These are phyloP conservation scores for Westerdykella ornata DNA, from an alignment of 2,329 filamentous ascomycete genomes.

Conservation along the genomic window DNA sequence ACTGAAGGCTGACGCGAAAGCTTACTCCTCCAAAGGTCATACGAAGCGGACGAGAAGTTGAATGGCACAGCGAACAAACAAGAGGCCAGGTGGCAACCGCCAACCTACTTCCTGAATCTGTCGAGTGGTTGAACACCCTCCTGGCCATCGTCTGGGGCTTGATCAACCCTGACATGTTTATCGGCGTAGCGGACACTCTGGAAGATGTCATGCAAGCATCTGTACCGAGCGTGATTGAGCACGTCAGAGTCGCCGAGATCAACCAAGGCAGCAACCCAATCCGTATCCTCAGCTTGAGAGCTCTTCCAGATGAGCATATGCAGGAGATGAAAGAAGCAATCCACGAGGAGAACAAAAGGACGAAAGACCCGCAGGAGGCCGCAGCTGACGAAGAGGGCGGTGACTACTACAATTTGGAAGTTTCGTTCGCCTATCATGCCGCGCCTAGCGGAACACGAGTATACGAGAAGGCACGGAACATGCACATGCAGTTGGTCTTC, in stretches of 20 bases:
- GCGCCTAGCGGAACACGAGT: constrained; percentile 63
- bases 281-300: constrained; percentile 77
- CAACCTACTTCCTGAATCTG: constrained; percentile 86
- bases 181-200: constrained; percentile 82
- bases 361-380: constrained; percentile 77
- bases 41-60: constrained; percentile 69
- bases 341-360: constrained; percentile 69
- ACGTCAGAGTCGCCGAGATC: constrained; percentile 90
- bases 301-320: constrained; percentile 76
- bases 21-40: constrained; percentile 46
- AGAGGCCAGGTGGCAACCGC: constrained; percentile 78
- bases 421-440: constrained; percentile 85
- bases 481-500: constrained; percentile 95
- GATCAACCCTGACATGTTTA: constrained; percentile 92
- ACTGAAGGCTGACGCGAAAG: neutral
- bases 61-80: constrained; percentile 83
- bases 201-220: constrained; percentile 97
- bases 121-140: constrained; percentile 89
- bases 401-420: constrained; percentile 87
- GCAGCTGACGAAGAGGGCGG: constrained; percentile 86
- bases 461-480: constrained; percentile 80
- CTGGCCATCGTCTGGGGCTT: constrained; percentile 80
- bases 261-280: constrained; percentile 88
- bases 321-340: constrained; percentile 75
- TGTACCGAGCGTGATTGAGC: constrained; percentile 83